Evolutionary conservation across 1,284 basidiomycete species (phyloP).

Genomic region (Melanopsichium pennsylvanicum): DNA sequence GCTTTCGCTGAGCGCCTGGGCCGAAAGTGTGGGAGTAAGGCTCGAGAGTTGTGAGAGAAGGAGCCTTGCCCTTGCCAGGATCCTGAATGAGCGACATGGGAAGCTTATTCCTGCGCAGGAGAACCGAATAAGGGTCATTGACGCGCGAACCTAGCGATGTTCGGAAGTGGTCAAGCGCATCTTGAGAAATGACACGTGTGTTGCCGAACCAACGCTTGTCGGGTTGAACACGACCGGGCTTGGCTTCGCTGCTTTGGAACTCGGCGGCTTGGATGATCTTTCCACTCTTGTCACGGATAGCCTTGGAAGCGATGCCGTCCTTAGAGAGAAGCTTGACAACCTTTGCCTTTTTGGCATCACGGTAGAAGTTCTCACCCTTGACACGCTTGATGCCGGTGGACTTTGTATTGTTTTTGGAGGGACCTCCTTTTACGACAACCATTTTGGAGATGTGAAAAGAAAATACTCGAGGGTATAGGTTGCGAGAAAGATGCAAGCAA

Average conservation of each 20-base stretch:
- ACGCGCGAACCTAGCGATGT: slow-evolving; percentile 59
- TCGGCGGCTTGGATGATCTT: slow-evolving; percentile 61
- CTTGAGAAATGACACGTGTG: slow-evolving; percentile 82
- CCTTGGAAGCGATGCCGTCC: slow-evolving; percentile 60
- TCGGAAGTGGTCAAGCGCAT: slow-evolving; percentile 70
- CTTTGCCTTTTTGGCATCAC: slow-evolving; percentile 64
- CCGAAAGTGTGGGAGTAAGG: slow-evolving; percentile 63
- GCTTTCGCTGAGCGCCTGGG: slow-evolving; percentile 62
- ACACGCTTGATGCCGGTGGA: slow-evolving; percentile 52
- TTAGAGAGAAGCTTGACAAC: slow-evolving; percentile 63
- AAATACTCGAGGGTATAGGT: slow-evolving; percentile 18
- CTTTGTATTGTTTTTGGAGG: slow-evolving; percentile 47
- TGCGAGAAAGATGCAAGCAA: not conserved
- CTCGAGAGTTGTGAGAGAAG: slow-evolving; percentile 60
- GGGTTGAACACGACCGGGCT: slow-evolving; percentile 64
- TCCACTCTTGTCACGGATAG: slow-evolving; percentile 62
- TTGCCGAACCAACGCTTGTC: slow-evolving; percentile 72
- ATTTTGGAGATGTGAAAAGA: slow-evolving; percentile 23
- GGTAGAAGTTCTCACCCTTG: slow-evolving; percentile 65
- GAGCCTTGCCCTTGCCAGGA: slow-evolving; percentile 55
- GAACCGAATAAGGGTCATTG: slow-evolving; percentile 63
- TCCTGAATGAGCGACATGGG: slow-evolving; percentile 65
- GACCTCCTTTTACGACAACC: slow-evolving; percentile 53
- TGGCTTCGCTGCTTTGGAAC: slow-evolving; percentile 64
- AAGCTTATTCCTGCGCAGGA: slow-evolving; percentile 63